A percentile compares a stretch with the other conserved stretches of the same genome.
phyloP scores from a whole-genome alignment of 495 filamentous ascomycete genomes.

The Aspergillus mulundensis region DNA sequence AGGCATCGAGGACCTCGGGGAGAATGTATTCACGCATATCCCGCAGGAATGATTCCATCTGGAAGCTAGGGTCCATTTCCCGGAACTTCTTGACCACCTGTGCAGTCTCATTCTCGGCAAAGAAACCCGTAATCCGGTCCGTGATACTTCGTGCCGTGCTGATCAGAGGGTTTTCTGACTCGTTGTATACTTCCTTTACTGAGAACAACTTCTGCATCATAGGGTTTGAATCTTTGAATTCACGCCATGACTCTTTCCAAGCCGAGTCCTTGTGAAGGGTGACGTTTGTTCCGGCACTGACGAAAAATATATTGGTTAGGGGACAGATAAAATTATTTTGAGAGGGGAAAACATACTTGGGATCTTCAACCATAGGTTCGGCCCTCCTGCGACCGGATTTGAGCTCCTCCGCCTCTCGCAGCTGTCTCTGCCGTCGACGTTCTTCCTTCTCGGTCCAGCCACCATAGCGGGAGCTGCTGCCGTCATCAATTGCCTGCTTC shows the following conservation, averaged over 20 bases:
- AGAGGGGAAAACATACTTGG: conserved; percentile 58
- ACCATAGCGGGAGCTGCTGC: conserved; percentile 91
- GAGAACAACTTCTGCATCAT: conserved; percentile 86
- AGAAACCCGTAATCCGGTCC: conserved; percentile 89
- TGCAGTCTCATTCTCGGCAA: conserved; percentile 96
- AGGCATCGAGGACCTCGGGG: conserved; percentile 94
- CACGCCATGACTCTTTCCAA: conserved; percentile 93
- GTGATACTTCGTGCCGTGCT: conserved; percentile 89
- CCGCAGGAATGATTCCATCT: conserved; percentile 86
- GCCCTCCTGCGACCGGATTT: conserved; percentile 33
- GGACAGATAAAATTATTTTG: background rate
- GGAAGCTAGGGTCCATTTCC: conserved; percentile 93
- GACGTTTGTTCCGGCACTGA: conserved; percentile 85
- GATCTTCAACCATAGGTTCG: conserved; percentile 72
- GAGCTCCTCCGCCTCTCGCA: conserved; percentile 63
- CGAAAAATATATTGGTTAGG: conserved; percentile 20
- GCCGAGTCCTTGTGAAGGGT: conserved; percentile 94
- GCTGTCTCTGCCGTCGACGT: conserved; percentile 68
- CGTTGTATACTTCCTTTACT: conserved; percentile 79
- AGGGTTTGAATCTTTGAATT: conserved; percentile 82
- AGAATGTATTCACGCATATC: conserved; percentile 98
- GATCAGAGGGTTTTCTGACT: conserved; percentile 95
- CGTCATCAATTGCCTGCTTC: conserved; percentile 95
- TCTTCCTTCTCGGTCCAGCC: conserved; percentile 97
- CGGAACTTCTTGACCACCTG: conserved; percentile 95